Base-by-base conservation (phyloP, 1,139 yeast genomes). In the Pichia sp. region DNA sequence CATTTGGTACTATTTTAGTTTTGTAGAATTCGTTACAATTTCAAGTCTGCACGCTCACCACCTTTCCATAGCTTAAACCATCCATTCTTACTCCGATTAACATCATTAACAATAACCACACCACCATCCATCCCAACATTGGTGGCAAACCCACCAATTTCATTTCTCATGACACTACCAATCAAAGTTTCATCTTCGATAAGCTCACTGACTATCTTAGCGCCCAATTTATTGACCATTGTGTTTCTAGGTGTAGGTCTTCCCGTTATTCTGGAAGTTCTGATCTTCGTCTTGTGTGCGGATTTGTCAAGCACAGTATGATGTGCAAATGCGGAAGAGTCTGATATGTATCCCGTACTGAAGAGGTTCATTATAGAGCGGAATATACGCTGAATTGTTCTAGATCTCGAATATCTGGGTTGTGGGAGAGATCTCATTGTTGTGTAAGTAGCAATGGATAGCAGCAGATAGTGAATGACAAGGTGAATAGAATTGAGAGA, bases 341-440 rank as follows among this genome's bases (percentile, higher is more conserved):
- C 62, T 6, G 58, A 49, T 3, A 57, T 34, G 25, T 56, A 55
- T 6, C 60, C 59, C 12, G 56, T 53, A 14, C 54, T 45, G 6
- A 57, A 42, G 11, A 51, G 40, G 20, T 49, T 49, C 10, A 52
- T 33, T 3, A 57, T 37, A 9, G 59, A 53, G 19, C 59, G 39
- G 43, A 51, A 49, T 13, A 57, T 55, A 26, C 62, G 37, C 27
- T 48, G 48, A 17, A 52, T 36, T 6, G 58, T 53, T 27, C 62
- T 36, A 16, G 35, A 42, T 27, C 59, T 44, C 10, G 62, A 57
- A 34, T 55, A 52, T 12, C 62, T 41, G 23, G 62, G 60, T 22
- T 57, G 55, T 6, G 62, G 62, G 29, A 56, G 35, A 24, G 62
- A 57, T 30, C 60, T 49, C 62, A 57, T 57, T 3, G 13, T 11